Evolutionary conservation across 257 asterid genomes (phyloP).

Genomic region (Lavandula angustifolia): DNA sequence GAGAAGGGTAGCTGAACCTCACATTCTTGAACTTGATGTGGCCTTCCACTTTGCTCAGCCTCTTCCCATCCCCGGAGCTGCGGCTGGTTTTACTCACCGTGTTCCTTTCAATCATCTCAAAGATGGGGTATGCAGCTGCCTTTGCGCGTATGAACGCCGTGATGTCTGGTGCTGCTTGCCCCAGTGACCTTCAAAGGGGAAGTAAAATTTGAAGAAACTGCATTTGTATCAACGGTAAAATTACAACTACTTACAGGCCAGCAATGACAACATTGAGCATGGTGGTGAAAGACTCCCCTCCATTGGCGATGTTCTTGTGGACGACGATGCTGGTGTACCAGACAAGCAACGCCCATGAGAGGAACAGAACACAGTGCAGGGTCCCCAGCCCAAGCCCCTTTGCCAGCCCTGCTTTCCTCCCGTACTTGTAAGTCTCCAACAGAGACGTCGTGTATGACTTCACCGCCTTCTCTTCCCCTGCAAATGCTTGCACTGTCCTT

Average conservation of each 20-base stretch:
- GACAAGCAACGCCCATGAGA: constrained; percentile 93
- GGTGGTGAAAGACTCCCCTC: constrained; percentile 95
- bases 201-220: neutral
- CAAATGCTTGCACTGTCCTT: constrained; percentile 94
- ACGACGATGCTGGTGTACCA: constrained; percentile 96
- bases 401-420: constrained; percentile 87
- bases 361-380: constrained; percentile 83
- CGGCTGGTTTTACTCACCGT: constrained; percentile 46
- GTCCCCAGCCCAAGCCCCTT: constrained; percentile 95
- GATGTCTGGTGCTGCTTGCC: constrained; percentile 90
- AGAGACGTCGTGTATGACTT: constrained; percentile 61
- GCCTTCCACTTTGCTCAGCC: constrained; percentile 67
- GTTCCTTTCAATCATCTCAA: constrained; percentile 85
- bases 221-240: too few relatives aligned
- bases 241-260: constrained; percentile 68
- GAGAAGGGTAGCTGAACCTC: constrained; percentile 78
- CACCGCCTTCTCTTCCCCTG: constrained; percentile 88
- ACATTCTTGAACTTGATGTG: constrained; percentile 78
- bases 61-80: constrained; percentile 52
- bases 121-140: constrained; percentile 87
- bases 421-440: constrained; percentile 66
- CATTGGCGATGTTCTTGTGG: constrained; percentile 84
- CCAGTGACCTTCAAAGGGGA: constrained; percentile 64
- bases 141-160: constrained; percentile 88
- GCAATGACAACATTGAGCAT: constrained; percentile 97